These are phyloP conservation scores for Triticum turgidum DNA, from an alignment of 176 grass and related monocot genomes.

Conservation along the genomic window DNA sequence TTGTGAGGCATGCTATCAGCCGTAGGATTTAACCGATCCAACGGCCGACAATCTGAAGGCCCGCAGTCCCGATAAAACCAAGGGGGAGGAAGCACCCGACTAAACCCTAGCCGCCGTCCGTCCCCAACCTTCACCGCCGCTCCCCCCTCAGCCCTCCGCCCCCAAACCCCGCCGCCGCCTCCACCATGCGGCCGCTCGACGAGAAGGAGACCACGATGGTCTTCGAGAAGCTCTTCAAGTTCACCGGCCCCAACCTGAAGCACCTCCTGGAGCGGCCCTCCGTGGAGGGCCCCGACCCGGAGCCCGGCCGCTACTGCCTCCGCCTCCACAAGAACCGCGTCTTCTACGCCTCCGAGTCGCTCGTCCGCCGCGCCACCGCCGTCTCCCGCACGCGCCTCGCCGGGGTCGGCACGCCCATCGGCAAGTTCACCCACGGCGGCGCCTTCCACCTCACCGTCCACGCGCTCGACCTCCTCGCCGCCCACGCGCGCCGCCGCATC, in stretches of 20 bases:
- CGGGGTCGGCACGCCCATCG: conserved; percentile 67
- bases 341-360: conserved; percentile 73
- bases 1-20: neutral
- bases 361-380: conserved; percentile 67
- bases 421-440: conserved; percentile 86
- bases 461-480: conserved; percentile 80
- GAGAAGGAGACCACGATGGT: conserved; percentile 85
- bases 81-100: neutral
- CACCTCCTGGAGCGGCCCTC: conserved; percentile 74
- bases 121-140: neutral
- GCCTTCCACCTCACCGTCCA: conserved; percentile 82
- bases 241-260: conserved; percentile 82
- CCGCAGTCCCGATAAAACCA: neutral
- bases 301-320: conserved; percentile 73
- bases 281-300: conserved; percentile 56
- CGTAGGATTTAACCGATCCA: conserved; percentile 6
- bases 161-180: neutral
- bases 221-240: conserved; percentile 93
- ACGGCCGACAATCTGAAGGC: neutral
- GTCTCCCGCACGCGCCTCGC: conserved; percentile 60
- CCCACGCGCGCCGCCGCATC: conserved; percentile 80
- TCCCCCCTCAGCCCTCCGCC: neutral
- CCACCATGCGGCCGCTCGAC: conserved; percentile 70
- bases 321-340: conserved; percentile 91
- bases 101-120: conserved; percentile 32